Base-by-base conservation (phyloP, 2,329 filamentous ascomycete species). In the Myrmaecium sp. region DNA sequence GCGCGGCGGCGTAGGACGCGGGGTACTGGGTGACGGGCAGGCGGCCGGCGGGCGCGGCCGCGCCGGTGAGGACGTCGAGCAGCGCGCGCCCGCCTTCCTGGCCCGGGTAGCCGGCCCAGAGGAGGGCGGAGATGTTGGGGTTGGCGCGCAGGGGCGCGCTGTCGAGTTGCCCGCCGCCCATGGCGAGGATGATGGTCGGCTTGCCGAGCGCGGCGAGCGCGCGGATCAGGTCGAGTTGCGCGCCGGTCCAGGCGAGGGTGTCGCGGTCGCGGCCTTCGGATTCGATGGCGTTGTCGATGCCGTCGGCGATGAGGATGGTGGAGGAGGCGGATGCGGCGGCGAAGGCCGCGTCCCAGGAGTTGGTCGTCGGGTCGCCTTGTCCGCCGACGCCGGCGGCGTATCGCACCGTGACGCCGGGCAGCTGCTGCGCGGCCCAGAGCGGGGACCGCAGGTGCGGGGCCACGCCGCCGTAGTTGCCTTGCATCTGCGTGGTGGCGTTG, bases 71-170 rank as follows among this genome's bases (percentile, higher is more conserved):
- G 28, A 71, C 51, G 30, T 69, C 55, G 25, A 69, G 46, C 7
- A 72, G 39, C 0, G 67, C 69, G 6, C 47, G 44, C 3, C 69
- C 69, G 8, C 69, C 69, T 20, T 62, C 60, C 42, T 73, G 67
- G 2, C 69, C 67, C 0, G 69, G 68, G 30, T 68, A 72, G 0
- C 66, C 64, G 0, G 52, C 62, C 68, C 68, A 72, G 0, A 73
- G 36, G 1, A 73, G 40, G 0, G 62, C 55, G 15, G 52, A 57
- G 30, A 72, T 54, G 29, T 60, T 60, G 2, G 46, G 34, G 28
- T 65, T 60, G 4, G 43, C 44, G 5, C 62, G 40, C 3, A 72
- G 39, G 3, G 62, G 53, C 0, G 58, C 52, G 30, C 58, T 57
- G 38, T 73, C 69, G 12, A 71, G 34, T 36, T 61, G 55, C 8